Evolutionary conservation across 1,284 basidiomycete species (phyloP).

Genomic region (Sanghuangporus baumii): DNA sequence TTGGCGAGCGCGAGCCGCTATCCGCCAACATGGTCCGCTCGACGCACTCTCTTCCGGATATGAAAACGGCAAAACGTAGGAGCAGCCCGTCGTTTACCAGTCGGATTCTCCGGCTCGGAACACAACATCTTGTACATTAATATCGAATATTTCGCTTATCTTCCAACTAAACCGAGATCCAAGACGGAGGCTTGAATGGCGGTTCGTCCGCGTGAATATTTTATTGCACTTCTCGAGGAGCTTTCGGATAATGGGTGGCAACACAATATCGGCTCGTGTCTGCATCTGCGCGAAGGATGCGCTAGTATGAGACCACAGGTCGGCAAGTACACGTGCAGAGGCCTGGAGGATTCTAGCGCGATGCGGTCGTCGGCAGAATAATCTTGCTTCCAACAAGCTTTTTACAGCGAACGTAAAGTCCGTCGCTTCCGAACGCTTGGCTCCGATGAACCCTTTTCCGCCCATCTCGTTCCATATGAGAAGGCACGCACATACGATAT

Average conservation of each 20-base stretch:
- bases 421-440: neutral
- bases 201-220: neutral
- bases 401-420: neutral
- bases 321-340: neutral
- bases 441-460: neutral
- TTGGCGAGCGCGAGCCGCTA: neutral
- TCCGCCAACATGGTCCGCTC: constrained; percentile 2
- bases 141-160: neutral
- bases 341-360: neutral
- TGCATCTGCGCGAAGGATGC: neutral
- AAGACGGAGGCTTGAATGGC: neutral
- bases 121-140: constrained; percentile 8
- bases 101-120: constrained; percentile 10
- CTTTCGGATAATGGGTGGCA: neutral
- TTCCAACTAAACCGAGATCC: neutral
- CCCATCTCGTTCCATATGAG: neutral
- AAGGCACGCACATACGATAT: too few relatives aligned
- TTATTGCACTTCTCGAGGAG: neutral
- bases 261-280: neutral
- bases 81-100: constrained; percentile 9
- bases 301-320: neutral
- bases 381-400: neutral
- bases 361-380: neutral
- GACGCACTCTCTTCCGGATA: constrained; percentile 15
- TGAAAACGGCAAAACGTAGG: constrained; percentile 13